phyloP scores from a whole-genome alignment of 306 rosid species.

The Cucumis sativus region DNA sequence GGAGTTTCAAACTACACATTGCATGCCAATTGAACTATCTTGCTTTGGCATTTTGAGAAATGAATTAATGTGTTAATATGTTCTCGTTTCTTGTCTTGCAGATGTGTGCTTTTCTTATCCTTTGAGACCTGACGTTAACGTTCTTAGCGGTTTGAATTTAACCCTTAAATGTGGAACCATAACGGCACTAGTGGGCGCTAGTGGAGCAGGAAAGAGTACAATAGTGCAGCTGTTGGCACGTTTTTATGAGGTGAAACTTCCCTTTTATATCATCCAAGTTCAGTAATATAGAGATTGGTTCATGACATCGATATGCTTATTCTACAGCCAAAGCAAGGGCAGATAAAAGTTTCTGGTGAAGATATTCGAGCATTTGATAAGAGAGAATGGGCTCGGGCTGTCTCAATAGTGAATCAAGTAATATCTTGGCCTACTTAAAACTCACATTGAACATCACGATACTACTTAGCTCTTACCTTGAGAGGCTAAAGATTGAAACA shows the following conservation, averaged over 20 bases:
- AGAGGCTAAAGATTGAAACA: not conserved
- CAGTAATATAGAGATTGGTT: constrained; percentile 4
- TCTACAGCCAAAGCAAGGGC: constrained; percentile 71
- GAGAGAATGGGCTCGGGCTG: constrained; percentile 83
- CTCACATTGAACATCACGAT: not conserved
- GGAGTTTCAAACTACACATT: no score
- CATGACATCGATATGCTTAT: constrained; percentile 1
- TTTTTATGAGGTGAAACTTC: constrained; percentile 68
- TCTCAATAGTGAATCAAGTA: constrained; percentile 86
- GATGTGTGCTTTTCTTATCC: constrained; percentile 92
- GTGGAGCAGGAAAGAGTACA: constrained; percentile 95
- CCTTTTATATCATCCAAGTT: constrained; percentile 8
- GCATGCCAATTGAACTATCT: no score
- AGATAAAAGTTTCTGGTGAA: constrained; percentile 77
- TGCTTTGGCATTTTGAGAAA: not conserved
- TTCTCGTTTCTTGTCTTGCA: constrained; percentile 21
- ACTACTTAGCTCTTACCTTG: not conserved
- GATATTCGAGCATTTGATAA: constrained; percentile 89
- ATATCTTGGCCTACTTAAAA: constrained; percentile 11
- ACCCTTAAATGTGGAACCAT: constrained; percentile 73
- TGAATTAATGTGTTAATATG: not conserved
- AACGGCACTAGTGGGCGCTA: constrained; percentile 85
- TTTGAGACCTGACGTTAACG: constrained; percentile 65
- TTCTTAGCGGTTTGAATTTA: constrained; percentile 54
- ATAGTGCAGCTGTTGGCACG: constrained; percentile 87